These are phyloP conservation scores for Colletotrichum sp. DNA, from an alignment of 2,329 filamentous ascomycete species.

Conservation along the genomic window DNA sequence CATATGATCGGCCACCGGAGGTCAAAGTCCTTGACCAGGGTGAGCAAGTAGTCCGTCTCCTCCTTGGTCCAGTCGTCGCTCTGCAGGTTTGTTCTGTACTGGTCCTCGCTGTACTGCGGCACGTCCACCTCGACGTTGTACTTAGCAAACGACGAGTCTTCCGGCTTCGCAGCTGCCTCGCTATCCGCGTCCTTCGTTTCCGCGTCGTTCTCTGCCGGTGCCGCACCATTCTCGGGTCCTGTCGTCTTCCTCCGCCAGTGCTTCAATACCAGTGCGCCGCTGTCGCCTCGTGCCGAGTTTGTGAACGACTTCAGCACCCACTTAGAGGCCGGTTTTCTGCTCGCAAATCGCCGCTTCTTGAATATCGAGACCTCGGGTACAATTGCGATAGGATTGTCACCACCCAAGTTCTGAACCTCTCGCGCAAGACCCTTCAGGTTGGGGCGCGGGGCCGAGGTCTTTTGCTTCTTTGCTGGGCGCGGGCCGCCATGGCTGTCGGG, in stretches of 20 bases:
- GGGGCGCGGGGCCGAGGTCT: slow-evolving; percentile 63
- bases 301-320: slow-evolving; percentile 76
- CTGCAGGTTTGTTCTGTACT: slow-evolving; percentile 79
- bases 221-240: slow-evolving; percentile 37
- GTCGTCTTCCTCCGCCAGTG: slow-evolving; percentile 80
- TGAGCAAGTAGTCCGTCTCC: slow-evolving; percentile 91
- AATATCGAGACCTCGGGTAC: slow-evolving; percentile 65
- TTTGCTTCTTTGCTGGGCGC: slow-evolving; percentile 77
- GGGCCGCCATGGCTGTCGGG: slow-evolving; percentile 58
- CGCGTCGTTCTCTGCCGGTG: slow-evolving; percentile 25
- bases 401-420: slow-evolving; percentile 69
- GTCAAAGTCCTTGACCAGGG: slow-evolving; percentile 77
- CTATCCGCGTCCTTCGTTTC: slow-evolving; percentile 39
- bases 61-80: slow-evolving; percentile 85
- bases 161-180: slow-evolving; percentile 36
- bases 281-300: slow-evolving; percentile 74
- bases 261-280: slow-evolving; percentile 69
- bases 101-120: slow-evolving; percentile 84
- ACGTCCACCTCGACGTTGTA: slow-evolving; percentile 84
- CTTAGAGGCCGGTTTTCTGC: slow-evolving; percentile 58
- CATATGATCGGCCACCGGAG: slow-evolving; percentile 90
- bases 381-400: slow-evolving; percentile 71
- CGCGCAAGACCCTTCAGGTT: slow-evolving; percentile 69
- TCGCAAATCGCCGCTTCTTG: slow-evolving; percentile 63
- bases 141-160: slow-evolving; percentile 77